Evolutionary conservation across 139 green algal genomes (phyloP).

Genomic region (Picochlorum sp.): DNA sequence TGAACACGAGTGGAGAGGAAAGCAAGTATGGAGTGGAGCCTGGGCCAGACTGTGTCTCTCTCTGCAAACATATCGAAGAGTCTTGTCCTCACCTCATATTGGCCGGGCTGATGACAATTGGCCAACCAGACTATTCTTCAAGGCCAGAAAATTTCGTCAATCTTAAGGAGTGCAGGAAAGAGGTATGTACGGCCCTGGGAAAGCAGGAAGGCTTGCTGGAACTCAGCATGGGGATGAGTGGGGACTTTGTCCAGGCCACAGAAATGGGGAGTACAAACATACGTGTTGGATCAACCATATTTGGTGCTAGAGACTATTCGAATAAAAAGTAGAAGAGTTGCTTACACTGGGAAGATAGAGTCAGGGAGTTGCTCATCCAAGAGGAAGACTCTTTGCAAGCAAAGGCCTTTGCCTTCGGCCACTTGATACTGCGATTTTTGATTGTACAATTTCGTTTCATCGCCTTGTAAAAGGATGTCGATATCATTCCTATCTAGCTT

Average conservation of each 20-base stretch:
- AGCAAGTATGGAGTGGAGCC: slow-evolving; percentile 90
- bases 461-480: neutral
- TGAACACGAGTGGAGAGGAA: slow-evolving; percentile 97
- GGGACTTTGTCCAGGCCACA: slow-evolving; percentile 91
- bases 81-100: slow-evolving; percentile 59
- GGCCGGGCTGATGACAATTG: slow-evolving; percentile 96
- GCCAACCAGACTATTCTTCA: slow-evolving; percentile 91
- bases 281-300: slow-evolving; percentile 91
- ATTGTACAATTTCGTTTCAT: neutral
- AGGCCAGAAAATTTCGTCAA: slow-evolving; percentile 89
- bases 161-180: slow-evolving; percentile 47
- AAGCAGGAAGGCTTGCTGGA: slow-evolving; percentile 53
- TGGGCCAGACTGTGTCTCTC: slow-evolving; percentile 33
- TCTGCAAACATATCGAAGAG: slow-evolving; percentile 61
- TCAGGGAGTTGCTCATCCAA: neutral
- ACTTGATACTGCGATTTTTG: slow-evolving; percentile 6
- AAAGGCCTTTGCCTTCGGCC: slow-evolving; percentile 7
- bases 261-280: slow-evolving; percentile 97
- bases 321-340: neutral
- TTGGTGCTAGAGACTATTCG: slow-evolving; percentile 83
- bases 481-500: neutral
- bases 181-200: slow-evolving; percentile 46
- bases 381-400: slow-evolving; percentile 9
- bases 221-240: slow-evolving; percentile 97
- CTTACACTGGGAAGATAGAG: neutral